A percentile compares a stretch with the other conserved stretches of the same genome.
Evolutionary conservation across 1,284 basidiomycete genomes (phyloP).

Genomic region (Puccinia polysora): DNA sequence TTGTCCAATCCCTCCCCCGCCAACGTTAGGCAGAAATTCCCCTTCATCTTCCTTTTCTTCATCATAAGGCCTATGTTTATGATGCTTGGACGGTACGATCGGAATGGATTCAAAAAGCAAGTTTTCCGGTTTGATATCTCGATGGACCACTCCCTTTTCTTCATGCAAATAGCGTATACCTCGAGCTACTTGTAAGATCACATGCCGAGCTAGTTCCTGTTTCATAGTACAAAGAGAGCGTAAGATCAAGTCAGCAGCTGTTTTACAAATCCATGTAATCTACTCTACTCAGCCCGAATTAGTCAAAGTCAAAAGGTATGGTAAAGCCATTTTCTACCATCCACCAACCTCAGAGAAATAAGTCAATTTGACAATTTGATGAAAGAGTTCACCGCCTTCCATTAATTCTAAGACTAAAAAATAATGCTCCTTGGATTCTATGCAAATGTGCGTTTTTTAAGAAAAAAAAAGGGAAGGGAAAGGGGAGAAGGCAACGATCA

Average conservation of each 20-base stretch:
- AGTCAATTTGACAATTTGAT: slow-evolving; percentile 98
- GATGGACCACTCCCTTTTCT: slow-evolving; percentile 83
- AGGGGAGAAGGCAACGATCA: neutral
- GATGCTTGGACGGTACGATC: slow-evolving; percentile 76
- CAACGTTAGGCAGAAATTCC: slow-evolving; percentile 82
- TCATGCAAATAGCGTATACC: slow-evolving; percentile 95
- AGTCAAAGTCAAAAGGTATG: too few species aligned
- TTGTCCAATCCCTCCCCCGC: slow-evolving; percentile 92
- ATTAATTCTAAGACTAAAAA: slow-evolving; percentile 89
- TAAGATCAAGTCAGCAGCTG: too few species aligned
- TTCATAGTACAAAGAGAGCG: neutral
- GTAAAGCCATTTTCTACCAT: neutral
- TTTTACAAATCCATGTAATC: too few species aligned
- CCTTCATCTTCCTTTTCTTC: slow-evolving; percentile 99
- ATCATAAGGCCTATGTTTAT: slow-evolving; percentile 79
- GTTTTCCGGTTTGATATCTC: slow-evolving; percentile 98
- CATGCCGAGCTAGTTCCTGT: slow-evolving; percentile 77
- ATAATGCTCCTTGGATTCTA: slow-evolving; percentile 84
- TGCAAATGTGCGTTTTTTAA: slow-evolving; percentile 48
- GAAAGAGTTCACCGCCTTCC: slow-evolving; percentile 97
- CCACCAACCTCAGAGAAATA: slow-evolving; percentile 76
- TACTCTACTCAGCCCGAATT: too few species aligned
- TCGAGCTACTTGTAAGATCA: slow-evolving; percentile 93
- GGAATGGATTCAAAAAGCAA: slow-evolving; percentile 90
- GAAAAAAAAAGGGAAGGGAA: neutral